Evolutionary conservation across 306 rosid genomes (phyloP), one percentile per base, ranked within the genome.

Genomic region (Styphnolobium japonicum): DNA sequence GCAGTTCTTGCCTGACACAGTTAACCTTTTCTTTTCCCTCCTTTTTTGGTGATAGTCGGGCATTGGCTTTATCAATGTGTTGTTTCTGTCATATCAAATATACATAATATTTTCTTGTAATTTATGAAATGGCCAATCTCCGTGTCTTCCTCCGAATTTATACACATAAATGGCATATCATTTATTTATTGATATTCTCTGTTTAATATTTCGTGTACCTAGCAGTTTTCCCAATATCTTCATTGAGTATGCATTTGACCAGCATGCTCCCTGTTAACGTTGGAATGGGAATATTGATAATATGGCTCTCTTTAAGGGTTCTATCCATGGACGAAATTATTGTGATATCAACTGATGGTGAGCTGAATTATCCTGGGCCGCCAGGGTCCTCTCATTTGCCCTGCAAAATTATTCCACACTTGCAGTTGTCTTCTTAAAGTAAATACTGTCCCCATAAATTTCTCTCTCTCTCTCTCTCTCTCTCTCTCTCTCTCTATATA

Each of bases 21-120:
- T 33, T 69, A 76, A 71, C 79, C 64, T 12, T 71, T 64, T 71
- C 73, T 22, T 52, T 40, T 73, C 2, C 71, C n/a, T n/a, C n/a
- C n/a, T 33, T 14, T 53, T 75, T 61, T 77, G 62, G 84, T 51
- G 80, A 61, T 84, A 78, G 91, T 71, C 45, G 77, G 75, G 88
- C 61, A 75, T 81, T 78, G 87, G 84, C 81, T 80, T 84, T 67
- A 64, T 79, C 75, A n/a, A 67, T 56, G 70, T 75, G 19, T 49
- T 80, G 58, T 69, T 85, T 60, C 53, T 64, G 52, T 80, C 76
- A 81, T 52, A 58, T 63, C 81, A n/a, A n/a, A n/a, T n/a, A n/a
- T 43, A 79, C 86, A 72, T 52, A 79, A 75, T 81, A n/a, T n/a
- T 80, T 73, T 68, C 78, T 58, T 92, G 90, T 89, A 88, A 83